Conservation (phyloP, 2,329 filamentous ascomycete species). For the Ophiostoma ulmi region DNA sequence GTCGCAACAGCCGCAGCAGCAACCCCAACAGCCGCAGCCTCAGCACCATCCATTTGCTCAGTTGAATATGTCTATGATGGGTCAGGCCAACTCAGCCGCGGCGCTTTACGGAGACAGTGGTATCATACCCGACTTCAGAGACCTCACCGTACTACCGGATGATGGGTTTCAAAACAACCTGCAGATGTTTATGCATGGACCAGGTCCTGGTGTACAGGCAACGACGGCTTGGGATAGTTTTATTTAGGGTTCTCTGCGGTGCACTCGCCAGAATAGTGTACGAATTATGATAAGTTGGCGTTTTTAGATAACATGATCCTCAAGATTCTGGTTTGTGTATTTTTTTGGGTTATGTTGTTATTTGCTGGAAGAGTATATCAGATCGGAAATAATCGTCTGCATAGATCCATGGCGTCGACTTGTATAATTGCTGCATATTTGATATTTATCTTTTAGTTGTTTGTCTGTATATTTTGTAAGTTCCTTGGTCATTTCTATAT, state of each 20-base stretch:
- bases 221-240: conserved; percentile 29
- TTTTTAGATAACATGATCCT: neutral
- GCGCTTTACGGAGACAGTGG: conserved; percentile 15
- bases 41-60: neutral
- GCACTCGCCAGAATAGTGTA: neutral
- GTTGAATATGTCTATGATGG: conserved; percentile 6
- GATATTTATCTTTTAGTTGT: neutral
- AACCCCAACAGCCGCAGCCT: neutral
- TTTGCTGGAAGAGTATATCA: neutral
- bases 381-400: neutral
- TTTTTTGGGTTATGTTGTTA: neutral
- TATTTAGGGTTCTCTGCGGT: conserved; percentile 27
- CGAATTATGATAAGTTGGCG: neutral
- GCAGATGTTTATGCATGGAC: conserved; percentile 41
- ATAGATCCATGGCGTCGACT: neutral
- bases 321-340: neutral
- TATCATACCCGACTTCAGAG: conserved; percentile 11
- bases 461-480: neutral
- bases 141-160: conserved; percentile 27
- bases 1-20: conserved; percentile 8
- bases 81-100: conserved; percentile 8
- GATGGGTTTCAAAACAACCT: conserved; percentile 47
- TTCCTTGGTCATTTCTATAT: too few species aligned
- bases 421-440: neutral
- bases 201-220: conserved; percentile 31